Base-by-base conservation (phyloP, 768 basidiomycete genomes). In the Lyophyllum decastes region DNA sequence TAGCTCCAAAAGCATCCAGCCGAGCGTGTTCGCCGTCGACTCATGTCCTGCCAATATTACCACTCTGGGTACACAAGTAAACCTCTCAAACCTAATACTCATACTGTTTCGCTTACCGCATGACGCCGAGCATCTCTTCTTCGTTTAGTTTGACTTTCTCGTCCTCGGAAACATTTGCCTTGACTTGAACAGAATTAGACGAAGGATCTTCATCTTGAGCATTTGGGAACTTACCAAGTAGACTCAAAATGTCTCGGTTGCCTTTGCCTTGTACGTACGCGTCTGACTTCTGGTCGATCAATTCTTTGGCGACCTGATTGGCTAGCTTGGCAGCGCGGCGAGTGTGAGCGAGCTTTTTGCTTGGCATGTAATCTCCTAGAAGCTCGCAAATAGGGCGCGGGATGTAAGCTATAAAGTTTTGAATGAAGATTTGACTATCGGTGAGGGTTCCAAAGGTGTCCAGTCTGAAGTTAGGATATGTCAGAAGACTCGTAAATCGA, bases 1-100 rank as follows among this genome's bases (percentile, higher is more conserved):
- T 26, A 94, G 76, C 58, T 87, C 84, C 50, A 87, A 75, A 16
- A 91, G 69, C 6, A 80, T 76, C 85, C 87, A 92, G 52, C 75
- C 76, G 45, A 88, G 60, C 0, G 80, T 77, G 56, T 78, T 83
- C 0, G 87, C 78, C 11, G 83, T 85, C 10, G 85, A 85, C 64
- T 88, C 87, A 63, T 88, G 81, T 0, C 82, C 84, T 5, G 81
- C 81, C 33, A 82, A 57, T 27, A 82, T 70, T 11, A 83, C 72
- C 1, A 77, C 78, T 44, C 88, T 89, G 0, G 69, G 30, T 5
- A 64, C 64, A 64, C 30, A 80, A 80, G 12, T 73, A 64, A 8
- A 74, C 63, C 0, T 73, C 77, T 55, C 8, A 16, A 75, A 59
- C 30, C 5, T 16, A 81, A 72, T 33, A 73, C 71, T 7, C 16